Evolutionary conservation across 2,329 filamentous ascomycete genomes (phyloP).

Genomic region (Apiospora sp.): DNA sequence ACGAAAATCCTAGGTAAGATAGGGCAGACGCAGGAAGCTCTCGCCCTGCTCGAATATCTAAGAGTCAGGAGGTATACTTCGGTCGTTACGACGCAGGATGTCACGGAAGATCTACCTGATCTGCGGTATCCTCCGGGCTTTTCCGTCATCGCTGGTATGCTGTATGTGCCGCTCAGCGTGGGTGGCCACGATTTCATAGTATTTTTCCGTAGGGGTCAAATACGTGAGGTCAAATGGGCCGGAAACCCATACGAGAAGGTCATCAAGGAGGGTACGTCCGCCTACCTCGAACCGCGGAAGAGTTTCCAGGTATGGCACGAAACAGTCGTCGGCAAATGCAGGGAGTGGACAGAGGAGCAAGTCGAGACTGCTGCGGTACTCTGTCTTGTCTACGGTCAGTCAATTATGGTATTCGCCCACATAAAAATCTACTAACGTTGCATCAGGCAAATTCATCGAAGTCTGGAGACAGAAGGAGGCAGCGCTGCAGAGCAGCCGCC

Average conservation of each 20-base stretch:
- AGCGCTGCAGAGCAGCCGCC: constrained; percentile 80
- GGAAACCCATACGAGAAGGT: constrained; percentile 87
- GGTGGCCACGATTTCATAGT: constrained; percentile 86
- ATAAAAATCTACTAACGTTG: constrained; percentile 25
- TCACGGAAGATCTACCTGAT: constrained; percentile 81
- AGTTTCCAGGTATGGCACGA: constrained; percentile 86
- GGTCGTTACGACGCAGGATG: constrained; percentile 80
- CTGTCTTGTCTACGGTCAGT: constrained; percentile 83
- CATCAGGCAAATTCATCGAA: constrained; percentile 77
- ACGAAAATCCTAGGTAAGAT: constrained; percentile 83
- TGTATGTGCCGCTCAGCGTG: constrained; percentile 82
- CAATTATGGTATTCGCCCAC: background rate
- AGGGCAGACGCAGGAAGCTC: constrained; percentile 80
- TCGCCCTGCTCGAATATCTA: constrained; percentile 86
- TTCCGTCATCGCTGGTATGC: constrained; percentile 75
- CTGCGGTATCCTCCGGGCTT: constrained; percentile 83
- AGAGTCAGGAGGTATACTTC: constrained; percentile 77
- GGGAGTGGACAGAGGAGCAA: constrained; percentile 90
- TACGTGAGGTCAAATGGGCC: constrained; percentile 83
- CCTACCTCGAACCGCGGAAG: constrained; percentile 78
- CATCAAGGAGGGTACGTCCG: constrained; percentile 74
- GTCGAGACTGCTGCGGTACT: constrained; percentile 88
- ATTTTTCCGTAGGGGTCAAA: constrained; percentile 83
- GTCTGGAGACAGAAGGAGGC: constrained; percentile 93
- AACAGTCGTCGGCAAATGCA: constrained; percentile 80